Conservation (phyloP, 805 yeast genomes). For the Candida vaughaniae region DNA sequence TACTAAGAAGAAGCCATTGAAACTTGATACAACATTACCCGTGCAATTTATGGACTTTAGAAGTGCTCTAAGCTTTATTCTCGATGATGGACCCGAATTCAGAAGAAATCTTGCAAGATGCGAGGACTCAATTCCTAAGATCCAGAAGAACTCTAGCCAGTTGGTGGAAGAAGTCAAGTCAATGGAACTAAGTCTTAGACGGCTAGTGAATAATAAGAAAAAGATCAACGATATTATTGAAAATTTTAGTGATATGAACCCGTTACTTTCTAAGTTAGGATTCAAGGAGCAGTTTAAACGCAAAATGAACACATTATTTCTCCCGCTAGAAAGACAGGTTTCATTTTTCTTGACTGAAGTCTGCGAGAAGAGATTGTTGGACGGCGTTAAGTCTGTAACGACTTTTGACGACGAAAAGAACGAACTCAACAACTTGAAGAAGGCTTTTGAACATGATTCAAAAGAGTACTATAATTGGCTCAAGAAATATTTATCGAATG, state of each 20-base stretch:
- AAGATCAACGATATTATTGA: conserved; percentile 25
- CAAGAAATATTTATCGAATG: conserved; percentile 42
- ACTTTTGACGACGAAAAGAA: conserved; percentile 17
- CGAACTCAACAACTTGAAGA: conserved; percentile 26
- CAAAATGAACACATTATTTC: conserved; percentile 25
- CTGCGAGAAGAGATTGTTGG: conserved; percentile 25
- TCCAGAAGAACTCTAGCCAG: conserved; percentile 21
- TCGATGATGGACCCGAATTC: conserved; percentile 47
- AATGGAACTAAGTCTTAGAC: conserved; percentile 26
- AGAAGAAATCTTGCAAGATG: conserved; percentile 30
- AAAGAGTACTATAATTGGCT: conserved; percentile 46
- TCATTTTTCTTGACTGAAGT: conserved; percentile 26
- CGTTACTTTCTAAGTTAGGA: conserved; percentile 21
- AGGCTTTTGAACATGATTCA: conserved; percentile 37
- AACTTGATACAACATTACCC: neutral
- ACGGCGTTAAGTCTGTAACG: conserved; percentile 21
- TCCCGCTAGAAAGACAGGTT: conserved; percentile 32
- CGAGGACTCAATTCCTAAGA: conserved; percentile 29
- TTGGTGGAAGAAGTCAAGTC: conserved; percentile 32
- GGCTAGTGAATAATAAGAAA: conserved; percentile 17
- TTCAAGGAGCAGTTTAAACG: conserved; percentile 25
- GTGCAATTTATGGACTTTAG: conserved; percentile 20
- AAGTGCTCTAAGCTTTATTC: conserved; percentile 30
- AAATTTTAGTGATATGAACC: conserved; percentile 23
- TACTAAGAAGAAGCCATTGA: neutral